Conservation (phyloP, 371 early-diverging fungal species). For the Blastocladiella emersonii region DNA sequence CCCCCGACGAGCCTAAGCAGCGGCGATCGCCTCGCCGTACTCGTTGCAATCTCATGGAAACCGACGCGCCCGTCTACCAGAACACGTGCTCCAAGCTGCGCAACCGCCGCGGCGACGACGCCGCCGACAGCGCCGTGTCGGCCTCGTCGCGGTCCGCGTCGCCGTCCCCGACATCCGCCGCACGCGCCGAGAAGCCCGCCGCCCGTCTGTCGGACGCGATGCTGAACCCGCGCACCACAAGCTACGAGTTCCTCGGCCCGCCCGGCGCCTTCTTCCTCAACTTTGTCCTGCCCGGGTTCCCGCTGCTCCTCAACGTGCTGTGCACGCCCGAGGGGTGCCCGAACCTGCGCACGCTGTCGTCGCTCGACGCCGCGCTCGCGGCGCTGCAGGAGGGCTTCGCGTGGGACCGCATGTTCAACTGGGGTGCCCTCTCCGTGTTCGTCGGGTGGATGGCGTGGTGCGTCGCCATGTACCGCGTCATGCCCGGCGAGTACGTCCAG, state of each 20-base stretch:
- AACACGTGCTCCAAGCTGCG: too few relatives aligned
- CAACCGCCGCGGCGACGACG: too few relatives aligned
- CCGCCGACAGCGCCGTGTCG: too few relatives aligned
- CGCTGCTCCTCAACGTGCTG: background rate
- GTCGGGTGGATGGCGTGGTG: conserved; percentile 49
- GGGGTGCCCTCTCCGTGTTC: background rate
- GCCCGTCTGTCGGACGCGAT: too few relatives aligned
- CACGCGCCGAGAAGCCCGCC: background rate
- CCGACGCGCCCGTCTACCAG: too few relatives aligned
- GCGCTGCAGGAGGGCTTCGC: background rate
- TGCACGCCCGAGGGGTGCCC: conserved; percentile 3
- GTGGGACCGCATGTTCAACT: background rate
- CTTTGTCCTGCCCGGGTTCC: background rate
- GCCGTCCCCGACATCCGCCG: background rate
- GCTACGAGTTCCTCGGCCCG: conserved; percentile 6
- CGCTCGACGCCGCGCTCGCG: background rate
- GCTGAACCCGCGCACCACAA: conserved; percentile 4
- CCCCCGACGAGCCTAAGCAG: too few relatives aligned
- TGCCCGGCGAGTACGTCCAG: conserved; percentile 54
- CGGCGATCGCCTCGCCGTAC: too few relatives aligned
- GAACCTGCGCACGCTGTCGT: background rate
- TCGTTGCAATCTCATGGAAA: too few relatives aligned
- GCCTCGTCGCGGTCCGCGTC: background rate
- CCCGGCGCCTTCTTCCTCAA: background rate
- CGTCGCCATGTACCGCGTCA: conserved; percentile 34